Base-by-base conservation (phyloP, 345 rosid genomes). In the Aethionema arabicum region DNA sequence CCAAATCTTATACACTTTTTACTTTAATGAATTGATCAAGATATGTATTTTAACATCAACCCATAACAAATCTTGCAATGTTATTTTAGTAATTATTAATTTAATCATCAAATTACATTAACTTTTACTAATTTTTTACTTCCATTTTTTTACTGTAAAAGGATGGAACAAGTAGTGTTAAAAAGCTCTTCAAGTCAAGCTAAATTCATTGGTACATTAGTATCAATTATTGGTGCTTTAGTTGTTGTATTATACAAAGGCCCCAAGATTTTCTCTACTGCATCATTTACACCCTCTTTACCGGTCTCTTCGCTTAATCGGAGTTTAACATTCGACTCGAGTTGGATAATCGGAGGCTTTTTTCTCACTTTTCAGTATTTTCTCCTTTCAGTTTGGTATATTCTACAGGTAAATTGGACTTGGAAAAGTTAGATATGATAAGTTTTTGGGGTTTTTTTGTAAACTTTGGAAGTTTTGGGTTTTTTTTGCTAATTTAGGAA, bases 181-280 rank as follows among this genome's bases (percentile, higher is more conserved):
- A 59, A 32, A 29, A 72, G 67, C 72, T 59, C 72, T 32, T 57
- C 67, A 5, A 65, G 56, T 43, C 62, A 16, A 51, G 76, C 76
- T 38, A 72, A 72, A 52, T 40, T 65, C 41, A 59, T 66, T 58
- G 76, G 76, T 44, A 66, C 76, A 0, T 36, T 72, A 44, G 58
- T 72, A 45, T 72, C 72, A 32, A 72, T 66, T 59, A 31, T 63
- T 21, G 76, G 76, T 59, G 72, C 76, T 47, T 48, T 72, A 27
- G 63, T 72, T 44, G 21, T 65, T 37, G 63, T 72, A 3, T 62
- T 72, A 1, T 72, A 52, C 39, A 66, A 52, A 32, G 76, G 76
- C 15, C 67, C 76, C 3, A 38, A 16, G 38, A 16, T 72, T 31
- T 10, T 72, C 1, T 8, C 56, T 37, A 4, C 27, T 50, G 52